These are phyloP conservation scores for Miscanthus sacchariflorus DNA, from an alignment of 202 grass and related monocot species.

Conservation along the genomic window DNA sequence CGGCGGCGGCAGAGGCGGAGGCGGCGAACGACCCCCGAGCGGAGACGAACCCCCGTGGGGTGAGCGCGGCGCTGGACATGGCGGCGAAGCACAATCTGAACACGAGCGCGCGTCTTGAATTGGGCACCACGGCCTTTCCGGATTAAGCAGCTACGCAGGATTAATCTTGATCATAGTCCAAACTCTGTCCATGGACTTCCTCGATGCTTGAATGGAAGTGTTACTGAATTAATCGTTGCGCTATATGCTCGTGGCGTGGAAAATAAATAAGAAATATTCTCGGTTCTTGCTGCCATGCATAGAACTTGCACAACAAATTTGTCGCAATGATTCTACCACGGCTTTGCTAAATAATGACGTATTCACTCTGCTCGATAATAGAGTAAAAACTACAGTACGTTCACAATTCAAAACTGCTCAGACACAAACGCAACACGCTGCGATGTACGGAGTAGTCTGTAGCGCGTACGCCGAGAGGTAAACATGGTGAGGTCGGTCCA, in stretches of 20 bases:
- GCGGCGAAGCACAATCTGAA: conserved; percentile 57
- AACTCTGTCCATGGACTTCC: background rate
- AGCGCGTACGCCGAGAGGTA: background rate
- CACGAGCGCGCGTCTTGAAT: background rate
- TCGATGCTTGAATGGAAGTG: too few species aligned
- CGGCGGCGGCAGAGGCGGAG: conserved; percentile 53
- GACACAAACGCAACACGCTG: background rate
- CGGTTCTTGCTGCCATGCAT: background rate
- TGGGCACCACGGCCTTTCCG: background rate
- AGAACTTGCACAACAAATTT: background rate
- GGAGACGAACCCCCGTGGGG: conserved; percentile 39
- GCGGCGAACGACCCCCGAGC: conserved; percentile 2
- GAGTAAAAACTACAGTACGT: background rate
- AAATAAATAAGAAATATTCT: background rate
- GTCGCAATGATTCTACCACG: background rate
- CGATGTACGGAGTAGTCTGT: too few species aligned
- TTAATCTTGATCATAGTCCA: background rate
- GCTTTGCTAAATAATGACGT: background rate
- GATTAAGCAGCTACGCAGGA: background rate
- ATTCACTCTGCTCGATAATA: background rate
- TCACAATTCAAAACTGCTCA: background rate
- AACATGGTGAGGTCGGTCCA: background rate
- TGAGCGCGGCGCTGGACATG: conserved; percentile 46
- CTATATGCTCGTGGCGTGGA: background rate
- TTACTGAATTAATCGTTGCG: background rate